Percentiles rank a stretch among this genome's conserved stretches.
These are phyloP conservation scores for Saturnispora sanitii DNA, from an alignment of 805 yeast genomes.

Conservation along the genomic window DNA sequence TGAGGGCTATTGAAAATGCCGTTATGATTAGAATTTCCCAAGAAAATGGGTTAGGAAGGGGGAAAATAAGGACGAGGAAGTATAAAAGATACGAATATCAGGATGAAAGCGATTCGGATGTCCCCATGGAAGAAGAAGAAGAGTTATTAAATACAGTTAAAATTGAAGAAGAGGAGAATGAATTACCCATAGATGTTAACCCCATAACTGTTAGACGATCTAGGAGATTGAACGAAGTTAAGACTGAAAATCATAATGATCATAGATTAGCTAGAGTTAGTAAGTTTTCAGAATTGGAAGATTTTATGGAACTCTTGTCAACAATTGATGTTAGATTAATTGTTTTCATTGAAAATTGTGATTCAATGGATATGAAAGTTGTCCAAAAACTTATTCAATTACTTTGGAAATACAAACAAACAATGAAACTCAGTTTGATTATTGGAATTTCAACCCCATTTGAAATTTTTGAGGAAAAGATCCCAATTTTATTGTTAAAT, in stretches of 20 bases:
- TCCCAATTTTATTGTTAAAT: constrained; percentile 20
- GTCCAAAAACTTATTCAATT: constrained; percentile 19
- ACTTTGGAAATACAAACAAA: constrained; percentile 16
- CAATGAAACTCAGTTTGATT: constrained; percentile 17
- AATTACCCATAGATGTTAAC: neutral
- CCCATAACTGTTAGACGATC: constrained; percentile 10
- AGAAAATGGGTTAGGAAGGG: constrained; percentile 6
- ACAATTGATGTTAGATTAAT: constrained; percentile 13
- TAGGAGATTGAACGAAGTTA: constrained; percentile 5
- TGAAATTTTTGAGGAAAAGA: constrained; percentile 27
- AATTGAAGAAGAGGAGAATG: constrained; percentile 6
- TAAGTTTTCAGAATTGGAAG: constrained; percentile 20
- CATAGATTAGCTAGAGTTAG: constrained; percentile 9
- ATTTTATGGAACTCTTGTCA: constrained; percentile 15
- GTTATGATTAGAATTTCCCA: constrained; percentile 4
- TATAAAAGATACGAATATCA: constrained; percentile 9
- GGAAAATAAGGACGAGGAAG: constrained; percentile 8
- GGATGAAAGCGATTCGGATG: constrained; percentile 7
- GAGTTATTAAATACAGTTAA: constrained; percentile 12
- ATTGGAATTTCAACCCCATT: constrained; percentile 29
- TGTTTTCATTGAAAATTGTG: constrained; percentile 29
- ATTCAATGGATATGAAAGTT: constrained; percentile 23
- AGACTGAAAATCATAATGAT: constrained; percentile 12
- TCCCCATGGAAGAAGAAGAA: constrained; percentile 10
- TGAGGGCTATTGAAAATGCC: constrained; percentile 12